Percentiles rank a stretch among this genome's conserved stretches.
phyloP scores from a whole-genome alignment of 208 protist genomes.

The Acanthamoeba quina region DNA sequence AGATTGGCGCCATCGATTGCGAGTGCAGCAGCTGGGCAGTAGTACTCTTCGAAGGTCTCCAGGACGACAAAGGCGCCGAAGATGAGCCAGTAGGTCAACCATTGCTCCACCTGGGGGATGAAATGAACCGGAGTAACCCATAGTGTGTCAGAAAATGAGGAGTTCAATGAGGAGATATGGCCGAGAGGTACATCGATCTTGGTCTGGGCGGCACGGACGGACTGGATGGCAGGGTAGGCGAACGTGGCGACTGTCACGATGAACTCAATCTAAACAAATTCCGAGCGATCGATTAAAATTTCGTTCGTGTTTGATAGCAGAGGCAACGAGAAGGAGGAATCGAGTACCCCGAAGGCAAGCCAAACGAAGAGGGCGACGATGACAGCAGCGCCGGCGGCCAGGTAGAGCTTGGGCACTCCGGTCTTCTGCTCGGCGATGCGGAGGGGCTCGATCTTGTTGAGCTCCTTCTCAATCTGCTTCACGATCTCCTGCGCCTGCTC shows the following conservation, averaged over 20 bases:
- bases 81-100: slow-evolving; percentile 58
- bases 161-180: neutral
- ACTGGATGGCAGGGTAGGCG: slow-evolving; percentile 39
- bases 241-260: neutral
- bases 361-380: slow-evolving; percentile 21
- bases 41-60: slow-evolving; percentile 41
- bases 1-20: neutral
- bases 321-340: neutral
- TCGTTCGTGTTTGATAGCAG: no score
- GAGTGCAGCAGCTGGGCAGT: no score
- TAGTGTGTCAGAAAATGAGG: neutral
- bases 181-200: neutral
- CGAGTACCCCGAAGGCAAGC: neutral
- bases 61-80: slow-evolving; percentile 39
- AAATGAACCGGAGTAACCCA: no score
- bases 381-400: slow-evolving; percentile 12
- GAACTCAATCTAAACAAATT: neutral
- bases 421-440: slow-evolving; percentile 33
- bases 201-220: slow-evolving; percentile 7
- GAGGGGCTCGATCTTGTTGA: slow-evolving; percentile 33
- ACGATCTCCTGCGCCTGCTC: neutral
- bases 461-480: slow-evolving; percentile 62
- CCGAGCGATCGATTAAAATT: neutral
- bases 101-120: slow-evolving; percentile 32
- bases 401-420: slow-evolving; percentile 37